phyloP scores from a whole-genome alignment of 2,329 filamentous ascomycete species.

The Lecanosticta acicola region DNA sequence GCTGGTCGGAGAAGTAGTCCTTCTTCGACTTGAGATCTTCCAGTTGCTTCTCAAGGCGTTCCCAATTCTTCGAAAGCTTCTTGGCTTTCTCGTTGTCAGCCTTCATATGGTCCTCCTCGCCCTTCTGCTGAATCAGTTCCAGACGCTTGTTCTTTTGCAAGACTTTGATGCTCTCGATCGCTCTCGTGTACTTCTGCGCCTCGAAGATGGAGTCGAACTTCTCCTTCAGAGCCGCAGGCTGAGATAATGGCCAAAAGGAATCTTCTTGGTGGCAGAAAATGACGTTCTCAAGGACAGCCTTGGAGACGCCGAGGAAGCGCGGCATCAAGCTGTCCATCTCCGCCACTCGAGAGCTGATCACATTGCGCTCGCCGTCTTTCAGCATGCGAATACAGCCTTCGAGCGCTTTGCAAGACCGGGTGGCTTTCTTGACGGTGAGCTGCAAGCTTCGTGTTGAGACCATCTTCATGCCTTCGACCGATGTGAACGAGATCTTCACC shows the following conservation, averaged over 20 bases:
- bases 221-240: slow-evolving; percentile 79
- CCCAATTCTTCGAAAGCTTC: slow-evolving; percentile 53
- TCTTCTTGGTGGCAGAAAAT: slow-evolving; percentile 99
- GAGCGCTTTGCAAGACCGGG: slow-evolving; percentile 71
- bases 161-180: slow-evolving; percentile 88
- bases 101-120: slow-evolving; percentile 71
- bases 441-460: slow-evolving; percentile 80
- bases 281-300: slow-evolving; percentile 84
- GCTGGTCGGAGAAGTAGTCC: slow-evolving; percentile 55
- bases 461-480: slow-evolving; percentile 70
- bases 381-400: slow-evolving; percentile 72
- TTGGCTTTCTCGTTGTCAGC: slow-evolving; percentile 79
- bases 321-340: slow-evolving; percentile 74
- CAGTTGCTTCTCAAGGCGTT: slow-evolving; percentile 32
- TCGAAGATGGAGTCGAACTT: slow-evolving; percentile 98
- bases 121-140: slow-evolving; percentile 65
- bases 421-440: slow-evolving; percentile 77
- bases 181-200: slow-evolving; percentile 92
- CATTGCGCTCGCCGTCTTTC: slow-evolving; percentile 71
- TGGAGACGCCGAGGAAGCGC: slow-evolving; percentile 79
- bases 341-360: slow-evolving; percentile 71
- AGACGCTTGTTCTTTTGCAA: slow-evolving; percentile 78
- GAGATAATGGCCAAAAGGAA: slow-evolving; percentile 92
- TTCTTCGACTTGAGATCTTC: slow-evolving; percentile 61
- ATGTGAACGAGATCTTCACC: slow-evolving; percentile 82